Evolutionary conservation across 2,329 filamentous ascomycete genomes (phyloP), one percentile per base, ranked within the genome.

Genomic region (Aspergillus aculeatus): DNA sequence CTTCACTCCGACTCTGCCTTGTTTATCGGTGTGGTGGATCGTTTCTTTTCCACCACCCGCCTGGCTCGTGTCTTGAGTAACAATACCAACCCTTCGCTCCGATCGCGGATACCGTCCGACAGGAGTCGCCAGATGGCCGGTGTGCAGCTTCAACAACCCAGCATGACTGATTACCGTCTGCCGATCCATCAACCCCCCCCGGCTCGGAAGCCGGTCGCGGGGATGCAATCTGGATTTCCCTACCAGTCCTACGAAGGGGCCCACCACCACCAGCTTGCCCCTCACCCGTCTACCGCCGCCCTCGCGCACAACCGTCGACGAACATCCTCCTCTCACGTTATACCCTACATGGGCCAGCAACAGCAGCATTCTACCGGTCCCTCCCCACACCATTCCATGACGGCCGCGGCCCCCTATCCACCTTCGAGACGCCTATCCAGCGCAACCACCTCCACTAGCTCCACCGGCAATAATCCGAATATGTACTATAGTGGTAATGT

Each of bases 371-470:
- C 67, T 29, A 61, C 57, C 44, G 64, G 64, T 31, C 67, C 70
- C 24, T 66, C 68, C 6, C 59, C 70, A 11, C 67, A 68, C 29
- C 69, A 72, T 56, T 64, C 64, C 16, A 72, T 73, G 68, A 65
- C 62, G 21, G 57, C 63, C 23, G 67, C 69, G 0, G 44, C 62
- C 31, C 65, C 61, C 24, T 68, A 68, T 29, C 66, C 68, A 6
- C 63, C 73, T 12, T 65, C 73, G 16, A 70, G 76, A 56, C 72
- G 72, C 54, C 59, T 76, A 53, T 78, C 76, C 11, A 78, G 68
- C 65, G 77, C 74, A 16, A 78, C 76, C 47, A 73, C 72, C 14
- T 78, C 76, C 21, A 78, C 75, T 23, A 75, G 68, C 56, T 78
- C 77, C 3, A 78, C 71, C 23, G 71, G 73, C 47, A 73, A 71